Conservation (phyloP, 129 eudicot species). For the Helianthus tuberosus region DNA sequence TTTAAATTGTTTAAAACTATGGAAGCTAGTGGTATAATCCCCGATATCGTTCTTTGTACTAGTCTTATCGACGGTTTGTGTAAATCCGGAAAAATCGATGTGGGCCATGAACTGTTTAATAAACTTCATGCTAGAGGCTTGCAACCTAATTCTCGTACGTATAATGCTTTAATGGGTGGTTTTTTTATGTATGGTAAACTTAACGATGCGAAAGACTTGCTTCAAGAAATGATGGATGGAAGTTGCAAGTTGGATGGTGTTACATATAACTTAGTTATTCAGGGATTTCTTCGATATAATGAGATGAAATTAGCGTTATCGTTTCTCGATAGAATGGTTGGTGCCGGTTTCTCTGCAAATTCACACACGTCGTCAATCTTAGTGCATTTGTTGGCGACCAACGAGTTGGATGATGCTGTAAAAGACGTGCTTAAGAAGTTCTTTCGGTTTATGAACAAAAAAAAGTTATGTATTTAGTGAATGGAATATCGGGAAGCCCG, state of each 20-base stretch:
- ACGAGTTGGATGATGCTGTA: slow-evolving; percentile 16
- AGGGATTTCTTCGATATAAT: slow-evolving; percentile 23
- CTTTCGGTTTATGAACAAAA: neutral
- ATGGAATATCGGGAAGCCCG: neutral
- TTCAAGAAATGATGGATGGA: slow-evolving; percentile 28
- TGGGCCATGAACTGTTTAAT: slow-evolving; percentile 22
- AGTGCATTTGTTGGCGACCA: slow-evolving; percentile 9
- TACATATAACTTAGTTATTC: slow-evolving; percentile 35
- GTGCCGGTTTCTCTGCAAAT: slow-evolving; percentile 30
- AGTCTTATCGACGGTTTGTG: slow-evolving; percentile 37
- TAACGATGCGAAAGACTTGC: slow-evolving; percentile 20
- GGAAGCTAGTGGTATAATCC: slow-evolving; percentile 18
- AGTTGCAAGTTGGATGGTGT: slow-evolving; percentile 32
- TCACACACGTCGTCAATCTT: slow-evolving; percentile 6
- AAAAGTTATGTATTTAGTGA: neutral
- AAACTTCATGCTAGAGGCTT: slow-evolving; percentile 24
- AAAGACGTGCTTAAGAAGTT: slow-evolving; percentile 20
- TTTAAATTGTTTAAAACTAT: neutral
- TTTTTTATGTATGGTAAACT: slow-evolving; percentile 20
- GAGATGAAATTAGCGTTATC: slow-evolving; percentile 22
- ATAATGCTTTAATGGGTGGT: slow-evolving; percentile 29
- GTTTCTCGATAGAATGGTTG: slow-evolving; percentile 29
- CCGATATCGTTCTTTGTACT: slow-evolving; percentile 32
- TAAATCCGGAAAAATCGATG: slow-evolving; percentile 30
- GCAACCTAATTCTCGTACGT: slow-evolving; percentile 37